Conservation (phyloP, 1,139 yeast genomes). For the Blastobotrys ciferrii region DNA sequence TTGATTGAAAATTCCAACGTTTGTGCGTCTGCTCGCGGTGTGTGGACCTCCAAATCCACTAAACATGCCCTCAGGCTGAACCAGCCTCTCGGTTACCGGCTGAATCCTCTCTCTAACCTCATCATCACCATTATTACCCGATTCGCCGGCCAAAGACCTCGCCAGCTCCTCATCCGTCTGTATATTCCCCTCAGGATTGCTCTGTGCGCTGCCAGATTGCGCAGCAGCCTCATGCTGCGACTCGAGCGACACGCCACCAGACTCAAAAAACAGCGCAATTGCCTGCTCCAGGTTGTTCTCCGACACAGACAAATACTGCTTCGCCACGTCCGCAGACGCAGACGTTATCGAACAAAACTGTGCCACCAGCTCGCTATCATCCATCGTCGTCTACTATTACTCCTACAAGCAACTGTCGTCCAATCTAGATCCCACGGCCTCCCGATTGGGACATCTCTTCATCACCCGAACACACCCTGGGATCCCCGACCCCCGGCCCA, state of each 20-base stretch:
- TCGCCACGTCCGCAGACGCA: slow-evolving; percentile 66
- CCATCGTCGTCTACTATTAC: slow-evolving; percentile 22
- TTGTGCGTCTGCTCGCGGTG: slow-evolving; percentile 6
- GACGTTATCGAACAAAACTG: slow-evolving; percentile 86
- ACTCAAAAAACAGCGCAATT: slow-evolving; percentile 78
- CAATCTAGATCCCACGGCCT: no score
- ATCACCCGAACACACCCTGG: no score
- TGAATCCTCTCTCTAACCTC: slow-evolving; percentile 77
- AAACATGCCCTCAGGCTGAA: slow-evolving; percentile 42
- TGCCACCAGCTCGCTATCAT: slow-evolving; percentile 53
- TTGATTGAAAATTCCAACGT: slow-evolving; percentile 50
- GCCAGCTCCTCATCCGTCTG: slow-evolving; percentile 5
- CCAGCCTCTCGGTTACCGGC: slow-evolving; percentile 77
- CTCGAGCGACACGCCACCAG: slow-evolving; percentile 49
- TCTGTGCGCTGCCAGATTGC: slow-evolving; percentile 52
- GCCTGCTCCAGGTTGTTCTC: slow-evolving; percentile 82
- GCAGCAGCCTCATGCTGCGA: slow-evolving; percentile 27
- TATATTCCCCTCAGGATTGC: slow-evolving; percentile 58
- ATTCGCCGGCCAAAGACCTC: slow-evolving; percentile 7
- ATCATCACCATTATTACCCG: slow-evolving; percentile 13
- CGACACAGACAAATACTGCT: slow-evolving; percentile 75
- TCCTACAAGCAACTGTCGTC: not conserved
- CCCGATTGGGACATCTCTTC: not conserved
- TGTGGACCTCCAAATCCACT: slow-evolving; percentile 13
- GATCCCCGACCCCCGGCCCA: no score